These are phyloP conservation scores for Phytophthora sansomeana DNA, from an alignment of 352 stramenopile species.

Conservation along the genomic window DNA sequence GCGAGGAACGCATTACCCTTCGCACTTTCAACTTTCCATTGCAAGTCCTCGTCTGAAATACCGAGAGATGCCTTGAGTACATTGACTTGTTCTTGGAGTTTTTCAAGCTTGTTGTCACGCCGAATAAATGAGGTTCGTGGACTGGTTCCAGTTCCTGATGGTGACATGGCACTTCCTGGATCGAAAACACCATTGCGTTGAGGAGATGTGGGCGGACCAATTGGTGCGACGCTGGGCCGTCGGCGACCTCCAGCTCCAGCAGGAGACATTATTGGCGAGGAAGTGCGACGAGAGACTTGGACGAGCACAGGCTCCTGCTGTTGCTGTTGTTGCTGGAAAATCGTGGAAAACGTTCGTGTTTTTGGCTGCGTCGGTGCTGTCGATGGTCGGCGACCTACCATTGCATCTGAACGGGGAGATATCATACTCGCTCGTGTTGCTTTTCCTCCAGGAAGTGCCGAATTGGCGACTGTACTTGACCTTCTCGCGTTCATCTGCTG, in stretches of 20 bases:
- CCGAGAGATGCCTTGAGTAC: conserved; percentile 79
- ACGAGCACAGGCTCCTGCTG: conserved; percentile 51
- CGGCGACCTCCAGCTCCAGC: conserved; percentile 28
- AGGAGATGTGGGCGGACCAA: conserved; percentile 30
- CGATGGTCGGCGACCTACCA: conserved; percentile 13
- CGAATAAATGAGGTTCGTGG: conserved; percentile 45
- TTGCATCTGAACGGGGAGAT: conserved; percentile 7
- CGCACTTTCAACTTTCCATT: conserved; percentile 81
- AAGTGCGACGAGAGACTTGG: conserved; percentile 68
- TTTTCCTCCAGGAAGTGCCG: conserved; percentile 3
- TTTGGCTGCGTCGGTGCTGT: conserved; percentile 15
- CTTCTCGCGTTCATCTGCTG: conserved; percentile 5
- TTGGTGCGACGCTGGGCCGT: conserved; percentile 65
- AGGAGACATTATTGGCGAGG: conserved; percentile 52
- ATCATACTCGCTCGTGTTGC: conserved; percentile 23
- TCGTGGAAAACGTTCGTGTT: conserved; percentile 16
- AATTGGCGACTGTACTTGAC: conserved; percentile 1
- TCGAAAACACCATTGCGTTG: background rate
- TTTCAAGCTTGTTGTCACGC: conserved; percentile 66
- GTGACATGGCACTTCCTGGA: background rate
- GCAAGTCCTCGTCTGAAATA: conserved; percentile 78
- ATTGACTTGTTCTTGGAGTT: conserved; percentile 75
- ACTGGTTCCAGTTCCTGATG: conserved; percentile 2
- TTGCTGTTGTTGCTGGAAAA: conserved; percentile 29
- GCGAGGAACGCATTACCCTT: conserved; percentile 79